These are phyloP conservation scores for Saturnispora dispora DNA, from an alignment of 805 yeast species.

Conservation along the genomic window DNA sequence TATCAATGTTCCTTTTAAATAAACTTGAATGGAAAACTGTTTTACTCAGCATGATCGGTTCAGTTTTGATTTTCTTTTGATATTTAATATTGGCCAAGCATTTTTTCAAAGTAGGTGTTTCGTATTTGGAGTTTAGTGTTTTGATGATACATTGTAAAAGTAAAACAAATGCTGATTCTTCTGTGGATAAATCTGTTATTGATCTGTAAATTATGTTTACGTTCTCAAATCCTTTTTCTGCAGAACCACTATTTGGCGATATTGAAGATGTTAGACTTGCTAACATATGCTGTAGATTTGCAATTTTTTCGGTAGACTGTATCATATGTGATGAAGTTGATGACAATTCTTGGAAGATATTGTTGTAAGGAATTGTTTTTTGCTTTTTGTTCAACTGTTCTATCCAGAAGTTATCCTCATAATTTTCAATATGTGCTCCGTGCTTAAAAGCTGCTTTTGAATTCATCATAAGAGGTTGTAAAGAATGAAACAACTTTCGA, in stretches of 20 bases:
- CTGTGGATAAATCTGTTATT: conserved; percentile 13
- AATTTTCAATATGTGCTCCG: neutral
- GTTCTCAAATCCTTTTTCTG: neutral
- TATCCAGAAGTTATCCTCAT: conserved; percentile 6
- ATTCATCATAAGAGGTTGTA: neutral
- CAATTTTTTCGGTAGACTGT: conserved; percentile 3
- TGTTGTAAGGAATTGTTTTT: conserved; percentile 3
- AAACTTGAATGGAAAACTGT: neutral
- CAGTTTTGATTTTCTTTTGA: neutral
- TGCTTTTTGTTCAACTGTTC: conserved; percentile 8
- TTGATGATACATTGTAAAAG: conserved; percentile 16
- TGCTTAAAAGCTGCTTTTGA: neutral
- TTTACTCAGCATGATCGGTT: neutral
- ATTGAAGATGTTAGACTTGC: neutral
- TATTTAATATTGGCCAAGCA: neutral
- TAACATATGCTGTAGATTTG: conserved; percentile 12
- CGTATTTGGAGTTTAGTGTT: conserved; percentile 10
- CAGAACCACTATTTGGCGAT: neutral
- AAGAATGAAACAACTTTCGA: neutral
- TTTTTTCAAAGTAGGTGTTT: neutral
- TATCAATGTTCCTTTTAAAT: conserved; percentile 1
- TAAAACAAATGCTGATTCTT: conserved; percentile 21
- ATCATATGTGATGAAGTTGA: neutral
- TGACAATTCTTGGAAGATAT: conserved; percentile 3
- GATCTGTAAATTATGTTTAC: conserved; percentile 9